Percentiles rank a stretch among this genome's conserved stretches.
These are phyloP conservation scores for Trypanosoma rangeli DNA, from an alignment of 208 protist species.

Conservation along the genomic window DNA sequence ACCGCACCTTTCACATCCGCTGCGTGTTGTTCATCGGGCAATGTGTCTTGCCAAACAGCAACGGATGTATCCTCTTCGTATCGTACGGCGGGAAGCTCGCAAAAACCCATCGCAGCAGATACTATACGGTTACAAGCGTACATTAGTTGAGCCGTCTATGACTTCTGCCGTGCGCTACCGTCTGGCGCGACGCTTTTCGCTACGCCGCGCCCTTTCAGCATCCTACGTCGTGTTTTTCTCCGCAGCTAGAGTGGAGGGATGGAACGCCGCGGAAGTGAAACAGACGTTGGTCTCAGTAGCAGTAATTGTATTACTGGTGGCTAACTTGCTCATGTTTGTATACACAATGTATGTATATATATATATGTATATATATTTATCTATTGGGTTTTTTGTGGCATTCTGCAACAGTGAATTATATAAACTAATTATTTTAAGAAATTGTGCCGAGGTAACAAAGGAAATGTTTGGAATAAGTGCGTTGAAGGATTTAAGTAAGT, in stretches of 20 bases:
- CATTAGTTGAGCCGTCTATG: conserved; percentile 28
- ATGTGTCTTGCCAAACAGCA: conserved; percentile 67
- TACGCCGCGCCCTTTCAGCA: conserved; percentile 50
- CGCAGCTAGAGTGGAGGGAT: conserved; percentile 13
- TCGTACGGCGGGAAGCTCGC: conserved; percentile 43
- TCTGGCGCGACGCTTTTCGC: conserved; percentile 44
- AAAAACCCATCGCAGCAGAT: conserved; percentile 38
- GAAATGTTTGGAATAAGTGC: not conserved
- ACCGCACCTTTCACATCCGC: conserved; percentile 21
- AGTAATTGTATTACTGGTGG: not conserved
- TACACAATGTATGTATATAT: too few species aligned
- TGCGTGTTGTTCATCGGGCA: conserved; percentile 43
- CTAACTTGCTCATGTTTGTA: too few species aligned
- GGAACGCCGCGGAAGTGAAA: conserved; percentile 3
- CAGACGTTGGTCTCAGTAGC: not conserved
- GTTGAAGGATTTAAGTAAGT: not conserved
- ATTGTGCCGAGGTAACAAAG: not conserved
- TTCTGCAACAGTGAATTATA: not conserved
- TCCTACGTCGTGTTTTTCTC: conserved; percentile 43
- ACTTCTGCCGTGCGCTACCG: conserved; percentile 40
- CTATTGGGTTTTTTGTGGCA: not conserved
- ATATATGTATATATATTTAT: too few species aligned
- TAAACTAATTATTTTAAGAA: not conserved
- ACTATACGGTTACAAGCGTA: conserved; percentile 60
- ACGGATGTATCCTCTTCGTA: conserved; percentile 55